phyloP scores from a whole-genome alignment of 1,284 basidiomycete species.

The Apiotrichum sp. region DNA sequence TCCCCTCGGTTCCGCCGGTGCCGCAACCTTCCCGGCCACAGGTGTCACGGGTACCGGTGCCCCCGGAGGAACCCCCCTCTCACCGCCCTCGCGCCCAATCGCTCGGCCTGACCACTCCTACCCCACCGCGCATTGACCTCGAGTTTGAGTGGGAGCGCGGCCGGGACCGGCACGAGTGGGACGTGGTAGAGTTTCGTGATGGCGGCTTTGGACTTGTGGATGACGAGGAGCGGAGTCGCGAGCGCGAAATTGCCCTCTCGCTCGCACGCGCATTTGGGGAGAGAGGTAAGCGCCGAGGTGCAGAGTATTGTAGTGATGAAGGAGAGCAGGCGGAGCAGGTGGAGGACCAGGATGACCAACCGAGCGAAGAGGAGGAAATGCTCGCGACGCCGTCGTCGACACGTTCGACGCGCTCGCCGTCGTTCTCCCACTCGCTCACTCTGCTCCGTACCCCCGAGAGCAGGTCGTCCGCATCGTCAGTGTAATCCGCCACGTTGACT shows the following conservation, averaged over 20 bases:
- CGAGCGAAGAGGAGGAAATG: neutral
- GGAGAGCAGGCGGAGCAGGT: too few species aligned
- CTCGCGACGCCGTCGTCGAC: neutral
- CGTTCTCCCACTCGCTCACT: neutral
- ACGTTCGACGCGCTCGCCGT: neutral
- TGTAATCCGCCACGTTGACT: too few species aligned
- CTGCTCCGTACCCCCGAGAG: neutral
- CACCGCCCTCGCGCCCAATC: neutral
- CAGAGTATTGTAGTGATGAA: too few species aligned
- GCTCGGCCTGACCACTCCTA: neutral
- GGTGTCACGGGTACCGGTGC: too few species aligned
- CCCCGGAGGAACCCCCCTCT: too few species aligned
- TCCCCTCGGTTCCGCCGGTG: too few species aligned
- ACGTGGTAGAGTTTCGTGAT: neutral
- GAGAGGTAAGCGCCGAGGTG: neutral
- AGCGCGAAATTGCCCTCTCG: neutral
- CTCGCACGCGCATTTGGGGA: neutral
- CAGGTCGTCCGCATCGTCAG: neutral
- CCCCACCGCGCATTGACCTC: neutral
- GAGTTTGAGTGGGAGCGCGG: neutral
- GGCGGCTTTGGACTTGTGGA: neutral
- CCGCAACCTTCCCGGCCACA: too few species aligned
- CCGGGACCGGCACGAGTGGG: neutral
- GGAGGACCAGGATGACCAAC: too few species aligned
- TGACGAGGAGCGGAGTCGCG: neutral